Conservation (phyloP, 176 grass and related monocot species). For the Zoysia pacifica region DNA sequence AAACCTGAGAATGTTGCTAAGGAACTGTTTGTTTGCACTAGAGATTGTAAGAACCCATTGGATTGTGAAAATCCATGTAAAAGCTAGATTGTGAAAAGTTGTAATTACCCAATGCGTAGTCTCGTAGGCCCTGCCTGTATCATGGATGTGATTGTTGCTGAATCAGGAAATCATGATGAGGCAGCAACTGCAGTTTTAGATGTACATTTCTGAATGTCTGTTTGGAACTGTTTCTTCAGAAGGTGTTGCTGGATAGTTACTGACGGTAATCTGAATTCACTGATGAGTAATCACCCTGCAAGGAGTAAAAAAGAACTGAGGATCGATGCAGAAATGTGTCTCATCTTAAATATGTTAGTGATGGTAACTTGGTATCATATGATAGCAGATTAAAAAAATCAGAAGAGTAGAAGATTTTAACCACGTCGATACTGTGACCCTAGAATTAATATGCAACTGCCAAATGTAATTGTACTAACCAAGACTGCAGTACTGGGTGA, state of each 20-base stretch:
- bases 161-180: slow-evolving; percentile 11
- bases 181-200: background rate
- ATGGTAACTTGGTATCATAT: background rate
- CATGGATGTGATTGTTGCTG: background rate
- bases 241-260: background rate
- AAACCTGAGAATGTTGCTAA: background rate
- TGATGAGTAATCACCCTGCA: slow-evolving; percentile 16
- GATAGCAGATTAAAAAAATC: background rate
- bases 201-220: slow-evolving; percentile 16
- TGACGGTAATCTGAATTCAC: background rate
- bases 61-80: too few relatives aligned
- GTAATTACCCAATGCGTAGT: background rate
- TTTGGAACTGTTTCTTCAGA: background rate
- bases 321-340: background rate
- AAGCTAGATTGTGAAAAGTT: background rate
- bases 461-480: background rate
- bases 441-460: background rate
- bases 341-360: background rate
- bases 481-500: background rate
- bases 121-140: background rate
- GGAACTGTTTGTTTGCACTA: background rate
- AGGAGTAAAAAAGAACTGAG: background rate
- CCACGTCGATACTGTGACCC: background rate
- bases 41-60: background rate
- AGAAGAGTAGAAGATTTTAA: background rate